A percentile compares a stretch with the other conserved stretches of the same genome.
These are phyloP conservation scores for Starmera pachycereana DNA, from an alignment of 805 yeast genomes.

Conservation along the genomic window DNA sequence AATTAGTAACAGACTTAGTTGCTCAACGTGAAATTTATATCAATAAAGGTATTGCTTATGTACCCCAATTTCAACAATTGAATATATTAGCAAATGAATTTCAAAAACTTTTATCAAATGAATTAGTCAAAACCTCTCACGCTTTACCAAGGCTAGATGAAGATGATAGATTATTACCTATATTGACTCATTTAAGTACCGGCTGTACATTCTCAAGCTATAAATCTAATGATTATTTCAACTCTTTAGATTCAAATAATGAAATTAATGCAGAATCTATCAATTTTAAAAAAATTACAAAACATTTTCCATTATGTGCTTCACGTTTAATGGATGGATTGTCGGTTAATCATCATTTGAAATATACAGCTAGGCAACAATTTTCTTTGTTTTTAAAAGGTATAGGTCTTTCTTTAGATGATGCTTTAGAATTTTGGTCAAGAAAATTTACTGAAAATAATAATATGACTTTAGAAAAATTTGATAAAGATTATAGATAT, in stretches of 20 bases:
- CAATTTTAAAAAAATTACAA: conserved; percentile 38
- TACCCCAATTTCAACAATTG: conserved; percentile 74
- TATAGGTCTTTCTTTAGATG: conserved; percentile 79
- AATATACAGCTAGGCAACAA: conserved; percentile 79
- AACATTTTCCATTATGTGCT: conserved; percentile 80
- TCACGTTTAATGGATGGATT: conserved; percentile 55
- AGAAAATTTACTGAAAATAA: conserved; percentile 52
- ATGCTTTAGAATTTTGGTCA: conserved; percentile 81
- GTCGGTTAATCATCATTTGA: conserved; percentile 55
- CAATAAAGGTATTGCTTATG: conserved; percentile 64
- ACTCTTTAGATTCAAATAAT: conserved; percentile 19
- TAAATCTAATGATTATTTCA: conserved; percentile 9
- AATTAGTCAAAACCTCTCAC: conserved; percentile 61
- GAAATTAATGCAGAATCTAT: conserved; percentile 57
- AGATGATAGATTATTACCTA: conserved; percentile 81
- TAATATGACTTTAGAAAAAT: conserved; percentile 54
- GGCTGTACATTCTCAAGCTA: conserved; percentile 45
- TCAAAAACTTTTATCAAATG: conserved; percentile 32
- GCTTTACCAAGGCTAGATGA: conserved; percentile 80
- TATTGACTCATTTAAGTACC: conserved; percentile 65
- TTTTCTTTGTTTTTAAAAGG: conserved; percentile 79
- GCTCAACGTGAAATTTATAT: conserved; percentile 62
- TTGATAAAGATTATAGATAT: conserved; percentile 82
- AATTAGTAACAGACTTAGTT: conserved; percentile 69
- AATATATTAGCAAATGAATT: conserved; percentile 64